phyloP scores from a whole-genome alignment of 1,284 basidiomycete genomes.

The Pisolithus thermaeus region DNA sequence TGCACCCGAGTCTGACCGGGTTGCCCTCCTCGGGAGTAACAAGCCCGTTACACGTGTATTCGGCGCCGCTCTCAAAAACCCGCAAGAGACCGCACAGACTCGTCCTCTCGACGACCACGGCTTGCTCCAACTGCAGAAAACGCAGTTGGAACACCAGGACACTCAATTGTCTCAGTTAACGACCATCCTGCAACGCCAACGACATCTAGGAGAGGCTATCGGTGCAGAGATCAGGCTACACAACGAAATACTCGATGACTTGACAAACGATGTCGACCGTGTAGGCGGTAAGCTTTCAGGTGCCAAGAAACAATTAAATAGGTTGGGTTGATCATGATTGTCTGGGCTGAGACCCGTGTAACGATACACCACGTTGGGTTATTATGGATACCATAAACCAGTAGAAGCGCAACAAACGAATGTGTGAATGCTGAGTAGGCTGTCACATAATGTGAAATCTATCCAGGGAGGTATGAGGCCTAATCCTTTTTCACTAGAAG shows the following conservation, averaged over 20 bases:
- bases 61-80: constrained; percentile 49
- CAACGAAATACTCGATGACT: constrained; percentile 80
- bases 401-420: constrained; percentile 8
- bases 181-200: constrained; percentile 80
- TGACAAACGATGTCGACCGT: constrained; percentile 68
- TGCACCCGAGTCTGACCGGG: constrained; percentile 55
- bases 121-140: constrained; percentile 73
- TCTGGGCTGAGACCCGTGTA: constrained; percentile 6
- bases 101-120: constrained; percentile 83
- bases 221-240: constrained; percentile 79
- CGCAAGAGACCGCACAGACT: constrained; percentile 81
- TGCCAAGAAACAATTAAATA: constrained; percentile 79
- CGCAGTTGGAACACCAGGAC: constrained; percentile 83
- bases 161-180: constrained; percentile 73
- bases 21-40: constrained; percentile 45
- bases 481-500: constrained; percentile 33
- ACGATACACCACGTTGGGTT: constrained; percentile 8
- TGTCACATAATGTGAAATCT: constrained; percentile 15
- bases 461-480: constrained; percentile 12
- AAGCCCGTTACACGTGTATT: constrained; percentile 75
- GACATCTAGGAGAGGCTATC: constrained; percentile 85
- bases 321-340: constrained; percentile 42
- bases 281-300: constrained; percentile 73
- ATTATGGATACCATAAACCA: constrained; percentile 19
- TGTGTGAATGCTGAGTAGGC: constrained; percentile 11